Percentiles rank a stretch among this genome's conserved stretches.
Evolutionary conservation across 352 stramenopile species (phyloP).

Genomic region (Pilasporangium apinafurcum): DNA sequence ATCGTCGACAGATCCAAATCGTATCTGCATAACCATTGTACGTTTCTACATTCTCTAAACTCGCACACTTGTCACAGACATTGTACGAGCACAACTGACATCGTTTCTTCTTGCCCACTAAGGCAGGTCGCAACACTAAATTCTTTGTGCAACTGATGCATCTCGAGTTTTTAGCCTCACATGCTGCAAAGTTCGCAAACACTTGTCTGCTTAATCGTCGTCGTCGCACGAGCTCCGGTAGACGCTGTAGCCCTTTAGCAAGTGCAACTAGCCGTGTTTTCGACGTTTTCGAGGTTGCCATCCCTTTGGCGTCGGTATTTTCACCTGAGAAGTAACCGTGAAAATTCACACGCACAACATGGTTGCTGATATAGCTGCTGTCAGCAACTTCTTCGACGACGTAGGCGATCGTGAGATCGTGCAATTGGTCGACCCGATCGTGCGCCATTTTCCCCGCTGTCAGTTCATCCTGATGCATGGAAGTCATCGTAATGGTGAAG

Average conservation of each 20-base stretch:
- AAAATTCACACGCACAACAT: constrained; percentile 24
- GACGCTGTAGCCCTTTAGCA: constrained; percentile 14
- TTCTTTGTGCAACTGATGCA: constrained; percentile 44
- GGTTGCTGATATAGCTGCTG: background rate
- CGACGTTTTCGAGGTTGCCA: constrained; percentile 16
- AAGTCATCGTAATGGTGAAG: constrained; percentile 22
- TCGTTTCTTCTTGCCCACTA: constrained; percentile 17
- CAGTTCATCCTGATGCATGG: constrained; percentile 21
- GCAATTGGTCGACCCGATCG: constrained; percentile 31
- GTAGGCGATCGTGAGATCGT: constrained; percentile 19
- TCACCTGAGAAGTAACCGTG: constrained; percentile 14
- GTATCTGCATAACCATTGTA: constrained; percentile 19
- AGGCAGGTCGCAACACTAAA: constrained; percentile 22
- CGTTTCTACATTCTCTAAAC: constrained; percentile 30
- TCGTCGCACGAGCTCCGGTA: constrained; percentile 22
- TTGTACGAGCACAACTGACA: constrained; percentile 43
- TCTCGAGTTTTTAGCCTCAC: constrained; percentile 18
- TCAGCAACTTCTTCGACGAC: constrained; percentile 16
- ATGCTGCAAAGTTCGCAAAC: constrained; percentile 9
- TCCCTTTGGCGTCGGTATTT: constrained; percentile 2
- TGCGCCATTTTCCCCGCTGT: constrained; percentile 17
- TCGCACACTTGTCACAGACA: constrained; percentile 35
- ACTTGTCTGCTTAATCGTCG: constrained; percentile 28
- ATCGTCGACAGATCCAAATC: constrained; percentile 32
- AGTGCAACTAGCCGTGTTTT: constrained; percentile 14